These are phyloP conservation scores for Saitozyma sp. DNA, from an alignment of 768 basidiomycete species.

Conservation along the genomic window DNA sequence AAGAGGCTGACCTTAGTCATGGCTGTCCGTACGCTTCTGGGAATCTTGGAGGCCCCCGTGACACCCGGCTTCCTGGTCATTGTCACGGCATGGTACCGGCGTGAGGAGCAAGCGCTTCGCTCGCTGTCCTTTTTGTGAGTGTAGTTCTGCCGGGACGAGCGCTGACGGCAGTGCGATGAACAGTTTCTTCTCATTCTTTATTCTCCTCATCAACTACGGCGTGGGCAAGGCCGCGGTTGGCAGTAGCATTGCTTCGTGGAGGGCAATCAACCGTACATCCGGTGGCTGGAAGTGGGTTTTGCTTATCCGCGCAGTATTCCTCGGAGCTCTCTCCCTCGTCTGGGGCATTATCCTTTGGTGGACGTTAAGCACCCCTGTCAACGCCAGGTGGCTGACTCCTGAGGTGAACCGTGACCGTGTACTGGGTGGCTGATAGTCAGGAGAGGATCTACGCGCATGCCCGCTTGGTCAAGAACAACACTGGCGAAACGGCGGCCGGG, in stretches of 20 bases:
- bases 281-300: background rate
- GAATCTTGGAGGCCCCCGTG: no score
- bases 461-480: slow-evolving; percentile 20
- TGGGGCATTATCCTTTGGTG: slow-evolving; percentile 15
- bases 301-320: slow-evolving; percentile 13
- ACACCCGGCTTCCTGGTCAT: no score
- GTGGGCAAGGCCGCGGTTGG: slow-evolving; percentile 18
- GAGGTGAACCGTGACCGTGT: background rate
- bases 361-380: slow-evolving; percentile 9
- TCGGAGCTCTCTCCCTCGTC: slow-evolving; percentile 19
- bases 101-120: slow-evolving; percentile 1
- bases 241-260: slow-evolving; percentile 12
- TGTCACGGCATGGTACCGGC: slow-evolving; percentile 8
- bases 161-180: slow-evolving; percentile 20
- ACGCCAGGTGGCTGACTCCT: slow-evolving; percentile 15
- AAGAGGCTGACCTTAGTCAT: no score
- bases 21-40: no score
- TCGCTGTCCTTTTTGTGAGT: slow-evolving; percentile 8
- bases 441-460: slow-evolving; percentile 15
- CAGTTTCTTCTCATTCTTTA: slow-evolving; percentile 28
- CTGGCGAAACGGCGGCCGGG: slow-evolving; percentile 17
- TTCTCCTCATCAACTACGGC: slow-evolving; percentile 23
- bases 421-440: background rate
- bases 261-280: slow-evolving; percentile 19
- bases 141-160: background rate